Conservation (phyloP, 192 early-diverging fungal species). For the Coemansia sp. region DNA sequence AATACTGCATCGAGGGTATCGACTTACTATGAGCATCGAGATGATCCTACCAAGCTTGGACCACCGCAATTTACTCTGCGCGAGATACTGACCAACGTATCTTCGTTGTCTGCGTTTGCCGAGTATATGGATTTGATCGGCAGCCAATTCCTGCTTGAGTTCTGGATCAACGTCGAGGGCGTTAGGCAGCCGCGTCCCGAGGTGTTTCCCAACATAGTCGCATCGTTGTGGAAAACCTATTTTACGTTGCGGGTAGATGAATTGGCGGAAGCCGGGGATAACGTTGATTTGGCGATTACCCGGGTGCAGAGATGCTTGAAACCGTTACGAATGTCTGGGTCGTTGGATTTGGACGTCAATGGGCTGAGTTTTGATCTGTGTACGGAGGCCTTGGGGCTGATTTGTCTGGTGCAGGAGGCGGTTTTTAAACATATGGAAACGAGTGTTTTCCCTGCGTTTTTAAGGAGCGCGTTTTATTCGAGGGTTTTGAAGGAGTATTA, state of each 20-base stretch:
- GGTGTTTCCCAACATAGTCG: conserved; percentile 38
- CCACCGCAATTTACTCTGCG: conserved; percentile 58
- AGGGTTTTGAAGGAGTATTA: conserved; percentile 63
- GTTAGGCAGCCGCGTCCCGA: conserved; percentile 34
- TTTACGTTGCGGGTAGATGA: conserved; percentile 55
- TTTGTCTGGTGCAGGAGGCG: conserved; percentile 59
- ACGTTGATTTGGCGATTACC: conserved; percentile 29
- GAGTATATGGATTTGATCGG: conserved; percentile 79
- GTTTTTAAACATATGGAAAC: conserved; percentile 66
- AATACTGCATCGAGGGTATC: conserved; percentile 28
- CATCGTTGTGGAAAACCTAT: conserved; percentile 54
- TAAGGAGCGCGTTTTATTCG: conserved; percentile 64
- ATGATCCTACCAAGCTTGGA: conserved; percentile 38
- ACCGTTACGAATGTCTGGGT: conserved; percentile 8
- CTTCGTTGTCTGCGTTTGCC: conserved; percentile 72
- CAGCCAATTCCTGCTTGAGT: conserved; percentile 65
- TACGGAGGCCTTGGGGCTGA: conserved; percentile 35
- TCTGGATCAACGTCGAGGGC: conserved; percentile 75
- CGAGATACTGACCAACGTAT: conserved; percentile 67
- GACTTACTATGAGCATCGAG: conserved; percentile 52
- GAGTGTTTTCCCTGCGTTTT: conserved; percentile 63
- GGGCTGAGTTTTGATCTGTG: conserved; percentile 18
- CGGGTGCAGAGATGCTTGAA: conserved; percentile 45
- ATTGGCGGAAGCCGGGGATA: conserved; percentile 26
- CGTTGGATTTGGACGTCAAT: conserved; percentile 24